Evolutionary conservation across 768 basidiomycete species (phyloP), one percentile per base, ranked within the genome.

Genomic region (Dendrothele bispora): DNA sequence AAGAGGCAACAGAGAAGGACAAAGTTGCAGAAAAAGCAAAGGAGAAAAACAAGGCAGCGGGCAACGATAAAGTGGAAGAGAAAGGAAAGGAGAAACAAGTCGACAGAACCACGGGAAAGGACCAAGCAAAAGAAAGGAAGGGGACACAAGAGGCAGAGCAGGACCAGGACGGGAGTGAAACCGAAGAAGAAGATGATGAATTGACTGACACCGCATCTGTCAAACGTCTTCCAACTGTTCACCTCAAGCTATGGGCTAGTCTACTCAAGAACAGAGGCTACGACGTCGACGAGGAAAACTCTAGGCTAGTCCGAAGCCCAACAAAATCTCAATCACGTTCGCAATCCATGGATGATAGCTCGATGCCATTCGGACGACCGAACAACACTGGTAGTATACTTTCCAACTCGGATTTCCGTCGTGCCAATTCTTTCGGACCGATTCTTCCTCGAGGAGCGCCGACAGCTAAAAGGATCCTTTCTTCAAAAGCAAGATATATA

Each of bases 241-340:
- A 83, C 1, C 71, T 86, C 34, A 80, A 83, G 49, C 73, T 90
- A 7, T 91, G 88, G 88, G 73, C 78, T 41, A 76, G 76, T 51
- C 79, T 91, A 21, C 75, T 91, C 24, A 75, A 78, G 47, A 69
- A 77, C 22, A 78, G 88, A 7, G 88, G 88, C 8, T 88, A 84
- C 62, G 76, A 82, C 52, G 64, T 88, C 46, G 65, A 75, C 17
- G 72, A 70, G 18, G 80, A 82, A 7, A 74, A 78, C 53, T 26
- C 49, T 20, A 26, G 27, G 3, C 74, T 90, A 40, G 61, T 86
- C 5, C 76, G 80, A 20, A 86, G 81, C 50, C 83, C 84, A 1
- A 73, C 76, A 3, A 84, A 82, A 60, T 47, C 52, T 49, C 61
- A 57, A 18, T 44, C 55, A 12, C 53, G 56, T 3, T 53, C 52